Conservation (phyloP, 2,329 filamentous ascomycete species). For the Bipolaris sorokiniana region DNA sequence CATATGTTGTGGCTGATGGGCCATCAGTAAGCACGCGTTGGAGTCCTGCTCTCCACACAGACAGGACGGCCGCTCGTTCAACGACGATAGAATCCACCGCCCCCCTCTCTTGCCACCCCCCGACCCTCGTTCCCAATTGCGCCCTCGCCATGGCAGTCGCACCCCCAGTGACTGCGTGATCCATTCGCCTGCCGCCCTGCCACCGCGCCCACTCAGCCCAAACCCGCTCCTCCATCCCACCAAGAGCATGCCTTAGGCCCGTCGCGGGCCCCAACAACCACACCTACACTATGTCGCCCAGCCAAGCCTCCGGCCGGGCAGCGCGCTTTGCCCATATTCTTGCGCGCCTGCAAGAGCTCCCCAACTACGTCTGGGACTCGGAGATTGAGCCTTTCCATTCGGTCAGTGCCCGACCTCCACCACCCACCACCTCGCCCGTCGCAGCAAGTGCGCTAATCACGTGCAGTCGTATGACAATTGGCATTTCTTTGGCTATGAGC, state of each 20-base stretch:
- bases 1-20: constrained; percentile 15
- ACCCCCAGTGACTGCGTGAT: constrained; percentile 2
- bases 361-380: constrained; percentile 49
- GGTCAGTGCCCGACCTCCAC: constrained; percentile 32
- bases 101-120: constrained; percentile 2
- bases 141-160: constrained; percentile 11
- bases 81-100: constrained; percentile 5
- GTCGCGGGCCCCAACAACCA: neutral
- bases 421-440: neutral
- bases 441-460: constrained; percentile 22
- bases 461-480: constrained; percentile 83
- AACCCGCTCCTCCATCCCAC: neutral
- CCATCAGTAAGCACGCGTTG: constrained; percentile 21
- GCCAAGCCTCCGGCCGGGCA: constrained; percentile 18
- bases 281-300: constrained; percentile 28
- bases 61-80: neutral
- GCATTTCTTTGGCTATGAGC: constrained; percentile 58
- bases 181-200: neutral
- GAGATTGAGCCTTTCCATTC: constrained; percentile 56
- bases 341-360: constrained; percentile 47
- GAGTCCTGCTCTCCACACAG: neutral
- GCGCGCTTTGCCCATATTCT: constrained; percentile 44
- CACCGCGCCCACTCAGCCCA: neutral
- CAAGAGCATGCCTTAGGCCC: constrained; percentile 15
- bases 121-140: neutral